These are phyloP conservation scores for Kalanchoe fedtschenkoi DNA, from an alignment of 164 flowering plant genomes.

Conservation along the genomic window DNA sequence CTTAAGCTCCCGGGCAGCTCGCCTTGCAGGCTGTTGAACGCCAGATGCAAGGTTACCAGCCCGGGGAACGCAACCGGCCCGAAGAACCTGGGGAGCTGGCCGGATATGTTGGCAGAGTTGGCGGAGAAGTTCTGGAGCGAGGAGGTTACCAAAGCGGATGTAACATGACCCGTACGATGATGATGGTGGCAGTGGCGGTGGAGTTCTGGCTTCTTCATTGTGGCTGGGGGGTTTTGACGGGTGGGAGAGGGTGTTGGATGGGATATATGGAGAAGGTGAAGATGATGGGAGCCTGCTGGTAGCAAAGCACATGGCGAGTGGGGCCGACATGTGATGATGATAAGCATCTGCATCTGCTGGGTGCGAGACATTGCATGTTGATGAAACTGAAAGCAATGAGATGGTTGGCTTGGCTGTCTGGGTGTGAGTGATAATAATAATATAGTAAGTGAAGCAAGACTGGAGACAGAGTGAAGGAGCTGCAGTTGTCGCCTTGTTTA, in stretches of 20 bases:
- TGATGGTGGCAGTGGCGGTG: no score
- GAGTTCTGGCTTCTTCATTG: not conserved
- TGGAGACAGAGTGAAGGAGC: not conserved
- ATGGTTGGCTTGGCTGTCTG: not conserved
- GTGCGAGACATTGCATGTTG: slow-evolving; percentile 3
- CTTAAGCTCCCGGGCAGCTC: slow-evolving; percentile 50
- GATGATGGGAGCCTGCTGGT: not conserved
- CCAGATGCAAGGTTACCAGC: slow-evolving; percentile 45
- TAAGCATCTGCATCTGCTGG: not conserved
- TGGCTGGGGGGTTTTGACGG: not conserved
- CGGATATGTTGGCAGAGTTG: slow-evolving; percentile 52
- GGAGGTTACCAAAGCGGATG: no score
- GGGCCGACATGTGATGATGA: slow-evolving; percentile 8
- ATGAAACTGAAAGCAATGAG: not conserved
- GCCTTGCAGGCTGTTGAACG: slow-evolving; percentile 55
- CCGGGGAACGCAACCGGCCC: slow-evolving; percentile 49
- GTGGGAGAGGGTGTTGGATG: not conserved
- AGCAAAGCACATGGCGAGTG: slow-evolving; percentile 8
- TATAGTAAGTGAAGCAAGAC: no score
- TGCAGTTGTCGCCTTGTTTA: not conserved
- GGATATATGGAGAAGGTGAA: not conserved
- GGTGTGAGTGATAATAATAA: not conserved
- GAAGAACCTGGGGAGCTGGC: slow-evolving; percentile 54
- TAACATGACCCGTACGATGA: no score
- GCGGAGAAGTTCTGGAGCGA: slow-evolving; percentile 79